Percentiles rank a stretch among this genome's conserved stretches.
phyloP scores from a whole-genome alignment of 208 protist genomes.

The Angomonas deanei region DNA sequence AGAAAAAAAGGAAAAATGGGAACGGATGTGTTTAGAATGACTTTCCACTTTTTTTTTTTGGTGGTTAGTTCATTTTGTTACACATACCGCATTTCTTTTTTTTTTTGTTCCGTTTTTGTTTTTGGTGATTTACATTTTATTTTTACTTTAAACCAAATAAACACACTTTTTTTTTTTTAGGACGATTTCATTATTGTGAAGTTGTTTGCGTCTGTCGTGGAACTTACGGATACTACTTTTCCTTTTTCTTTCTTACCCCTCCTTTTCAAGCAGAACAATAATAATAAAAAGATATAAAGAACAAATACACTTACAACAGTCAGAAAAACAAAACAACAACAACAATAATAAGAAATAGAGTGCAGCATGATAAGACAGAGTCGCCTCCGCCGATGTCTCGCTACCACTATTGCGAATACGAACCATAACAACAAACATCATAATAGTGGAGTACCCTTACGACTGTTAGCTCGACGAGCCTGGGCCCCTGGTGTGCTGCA shows the following conservation, averaged over 20 bases:
- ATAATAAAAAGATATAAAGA: too few relatives aligned
- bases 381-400: neutral
- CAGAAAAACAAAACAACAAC: neutral
- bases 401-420: neutral
- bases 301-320: too few relatives aligned
- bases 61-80: constrained; percentile 1
- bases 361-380: neutral
- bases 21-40: too few relatives aligned
- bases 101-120: constrained; percentile 4
- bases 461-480: constrained; percentile 18
- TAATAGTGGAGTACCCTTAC: constrained; percentile 4
- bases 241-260: too few relatives aligned
- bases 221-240: too few relatives aligned
- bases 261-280: too few relatives aligned
- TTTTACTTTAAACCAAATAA: too few relatives aligned
- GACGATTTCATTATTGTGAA: too few relatives aligned
- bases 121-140: neutral
- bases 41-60: neutral
- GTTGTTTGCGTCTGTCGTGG: too few relatives aligned
- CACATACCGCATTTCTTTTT: neutral
- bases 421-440: neutral
- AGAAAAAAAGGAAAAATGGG: neutral
- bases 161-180: neutral
- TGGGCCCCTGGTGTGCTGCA: constrained; percentile 32
- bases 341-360: neutral